These are phyloP conservation scores for Colletotrichum costaricense DNA, from an alignment of 2,329 filamentous ascomycete genomes.

Conservation along the genomic window DNA sequence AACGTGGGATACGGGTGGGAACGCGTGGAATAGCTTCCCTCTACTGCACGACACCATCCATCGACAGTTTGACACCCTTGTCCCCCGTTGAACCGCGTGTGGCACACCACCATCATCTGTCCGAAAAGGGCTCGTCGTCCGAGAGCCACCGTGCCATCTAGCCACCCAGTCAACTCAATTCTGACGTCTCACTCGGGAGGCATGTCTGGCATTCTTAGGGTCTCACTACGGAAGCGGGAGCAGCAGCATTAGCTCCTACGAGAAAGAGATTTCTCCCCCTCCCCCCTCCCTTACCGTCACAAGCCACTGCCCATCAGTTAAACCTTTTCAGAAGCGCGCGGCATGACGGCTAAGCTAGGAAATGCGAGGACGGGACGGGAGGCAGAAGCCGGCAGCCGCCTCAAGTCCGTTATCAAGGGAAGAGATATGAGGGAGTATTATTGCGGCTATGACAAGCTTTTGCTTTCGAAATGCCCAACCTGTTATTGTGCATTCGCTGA, in stretches of 20 bases:
- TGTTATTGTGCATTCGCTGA: not conserved
- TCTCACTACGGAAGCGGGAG: not conserved
- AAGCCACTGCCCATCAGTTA: not conserved
- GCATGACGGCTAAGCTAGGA: not conserved
- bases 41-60: slow-evolving; percentile 1
- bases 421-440: not conserved
- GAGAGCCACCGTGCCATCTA: not conserved
- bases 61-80: not conserved
- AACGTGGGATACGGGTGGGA: not conserved
- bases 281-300: not conserved
- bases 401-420: not conserved
- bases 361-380: not conserved
- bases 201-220: not conserved
- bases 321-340: not conserved
- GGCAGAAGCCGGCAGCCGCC: not conserved
- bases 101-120: slow-evolving; percentile 16
- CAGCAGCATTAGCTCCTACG: slow-evolving; percentile 7
- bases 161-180: slow-evolving; percentile 19
- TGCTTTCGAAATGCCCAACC: not conserved
- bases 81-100: slow-evolving; percentile 5
- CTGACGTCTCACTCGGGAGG: slow-evolving; percentile 11
- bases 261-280: not conserved
- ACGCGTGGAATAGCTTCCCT: not conserved
- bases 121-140: slow-evolving; percentile 25
- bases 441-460: not conserved